Conservation (phyloP, 2,329 filamentous ascomycete genomes). For the Didymella lethalis region DNA sequence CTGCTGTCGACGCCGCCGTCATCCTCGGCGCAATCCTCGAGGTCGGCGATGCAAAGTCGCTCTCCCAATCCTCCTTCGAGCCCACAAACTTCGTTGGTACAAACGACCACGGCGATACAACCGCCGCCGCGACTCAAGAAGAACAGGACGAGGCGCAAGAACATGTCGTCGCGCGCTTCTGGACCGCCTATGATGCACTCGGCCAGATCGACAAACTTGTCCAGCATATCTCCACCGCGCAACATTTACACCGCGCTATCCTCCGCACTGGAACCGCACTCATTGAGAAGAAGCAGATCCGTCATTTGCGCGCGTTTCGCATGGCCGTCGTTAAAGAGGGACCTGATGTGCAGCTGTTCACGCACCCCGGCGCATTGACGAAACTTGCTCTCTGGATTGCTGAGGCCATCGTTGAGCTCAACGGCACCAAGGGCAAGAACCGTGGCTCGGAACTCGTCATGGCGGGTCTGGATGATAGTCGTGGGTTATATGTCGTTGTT, state of each 20-base stretch:
- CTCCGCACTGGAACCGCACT: conserved; percentile 90
- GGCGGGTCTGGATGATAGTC: conserved; percentile 84
- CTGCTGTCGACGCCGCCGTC: conserved; percentile 92
- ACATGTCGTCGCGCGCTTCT: conserved; percentile 62
- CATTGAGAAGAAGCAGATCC: conserved; percentile 92
- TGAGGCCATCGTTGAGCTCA: conserved; percentile 89
- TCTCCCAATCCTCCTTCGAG: conserved; percentile 44
- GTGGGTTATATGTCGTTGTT: conserved; percentile 90
- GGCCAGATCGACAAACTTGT: conserved; percentile 72
- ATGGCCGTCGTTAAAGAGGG: conserved; percentile 97
- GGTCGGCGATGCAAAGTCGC: conserved; percentile 71
- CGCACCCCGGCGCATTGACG: conserved; percentile 88
- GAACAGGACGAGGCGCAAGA: conserved; percentile 51
- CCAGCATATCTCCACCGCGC: conserved; percentile 79
- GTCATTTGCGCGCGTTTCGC: conserved; percentile 88
- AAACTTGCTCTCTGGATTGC: conserved; percentile 95
- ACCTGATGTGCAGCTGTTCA: conserved; percentile 89
- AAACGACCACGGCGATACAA: conserved; percentile 39
- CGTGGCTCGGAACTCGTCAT: conserved; percentile 86
- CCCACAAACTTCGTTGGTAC: conserved; percentile 40
- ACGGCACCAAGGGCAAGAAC: conserved; percentile 73
- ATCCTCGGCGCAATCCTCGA: conserved; percentile 91
- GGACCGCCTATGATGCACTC: conserved; percentile 66
- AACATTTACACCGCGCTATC: conserved; percentile 90
- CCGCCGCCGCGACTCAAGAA: conserved; percentile 28